Conservation (phyloP, 352 stramenopile species). For the Phytophthora nicotianae region DNA sequence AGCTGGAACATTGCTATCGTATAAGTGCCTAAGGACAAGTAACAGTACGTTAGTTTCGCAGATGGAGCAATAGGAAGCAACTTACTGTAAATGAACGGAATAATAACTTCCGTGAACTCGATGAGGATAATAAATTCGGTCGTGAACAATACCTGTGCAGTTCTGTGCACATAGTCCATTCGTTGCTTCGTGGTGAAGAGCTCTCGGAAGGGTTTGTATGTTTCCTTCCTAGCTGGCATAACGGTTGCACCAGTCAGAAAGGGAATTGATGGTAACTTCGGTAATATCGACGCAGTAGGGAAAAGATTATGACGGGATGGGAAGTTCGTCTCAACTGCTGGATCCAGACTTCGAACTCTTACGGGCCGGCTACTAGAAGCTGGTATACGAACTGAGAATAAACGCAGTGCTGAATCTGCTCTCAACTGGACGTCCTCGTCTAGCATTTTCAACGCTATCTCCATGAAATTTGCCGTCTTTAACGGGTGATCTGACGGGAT, state of each 20-base stretch:
- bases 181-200: constrained; percentile 18
- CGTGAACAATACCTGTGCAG: constrained; percentile 34
- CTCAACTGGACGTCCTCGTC: constrained; percentile 15
- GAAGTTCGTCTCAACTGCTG: constrained; percentile 2
- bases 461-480: constrained; percentile 19
- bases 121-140: constrained; percentile 42
- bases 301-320: neutral
- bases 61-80: neutral
- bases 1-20: constrained; percentile 38
- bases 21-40: constrained; percentile 29
- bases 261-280: constrained; percentile 1
- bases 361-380: neutral
- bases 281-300: constrained; percentile 4
- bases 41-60: constrained; percentile 1
- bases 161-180: constrained; percentile 15
- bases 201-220: neutral
- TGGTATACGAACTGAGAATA: constrained; percentile 8
- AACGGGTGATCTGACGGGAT: constrained; percentile 22
- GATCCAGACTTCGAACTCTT: constrained; percentile 8
- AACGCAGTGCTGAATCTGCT: constrained; percentile 4
- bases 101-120: constrained; percentile 46
- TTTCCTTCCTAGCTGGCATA: neutral
- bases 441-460: constrained; percentile 26
- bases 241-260: constrained; percentile 8
- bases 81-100: constrained; percentile 44